Evolutionary conservation across 306 rosid genomes (phyloP).

Genomic region (Neltuma alba): DNA sequence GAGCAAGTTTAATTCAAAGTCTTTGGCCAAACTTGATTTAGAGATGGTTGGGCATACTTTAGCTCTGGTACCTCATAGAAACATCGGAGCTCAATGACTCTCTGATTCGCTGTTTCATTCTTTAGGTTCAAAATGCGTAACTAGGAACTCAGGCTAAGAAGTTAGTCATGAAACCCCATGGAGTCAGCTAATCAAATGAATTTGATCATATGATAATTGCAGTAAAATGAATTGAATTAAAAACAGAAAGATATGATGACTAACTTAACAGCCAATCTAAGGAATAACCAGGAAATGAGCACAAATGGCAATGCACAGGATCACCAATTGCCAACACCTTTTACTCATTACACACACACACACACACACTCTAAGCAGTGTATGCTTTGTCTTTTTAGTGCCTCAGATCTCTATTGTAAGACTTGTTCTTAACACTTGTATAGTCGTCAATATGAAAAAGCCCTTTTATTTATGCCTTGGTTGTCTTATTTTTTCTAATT

Average conservation of each 20-base stretch:
- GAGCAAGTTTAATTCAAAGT: too few species aligned
- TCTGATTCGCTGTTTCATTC: neutral
- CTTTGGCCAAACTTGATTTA: too few species aligned
- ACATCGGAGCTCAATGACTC: too few species aligned
- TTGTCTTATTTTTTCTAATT: conserved; percentile 42
- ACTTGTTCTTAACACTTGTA: neutral
- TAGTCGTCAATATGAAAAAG: conserved; percentile 19
- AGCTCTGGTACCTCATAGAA: too few species aligned
- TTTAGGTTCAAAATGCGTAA: neutral
- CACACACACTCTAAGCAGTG: neutral
- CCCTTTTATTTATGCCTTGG: conserved; percentile 28
- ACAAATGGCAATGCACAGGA: neutral
- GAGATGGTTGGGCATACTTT: too few species aligned
- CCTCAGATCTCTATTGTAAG: conserved; percentile 18
- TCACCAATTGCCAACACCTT: neutral
- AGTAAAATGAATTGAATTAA: neutral
- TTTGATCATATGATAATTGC: too few species aligned
- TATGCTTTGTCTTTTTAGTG: conserved; percentile 23
- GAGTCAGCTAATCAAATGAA: neutral
- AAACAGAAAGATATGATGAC: neutral
- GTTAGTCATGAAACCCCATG: neutral
- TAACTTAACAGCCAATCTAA: neutral
- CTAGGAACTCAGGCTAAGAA: neutral
- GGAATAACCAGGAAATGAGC: neutral
- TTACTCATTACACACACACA: neutral